Percentiles rank a stretch among this genome's conserved stretches.
These are phyloP conservation scores for Neoscytalidium dimidiatum DNA, from an alignment of 2,329 filamentous ascomycete species.

Conservation along the genomic window DNA sequence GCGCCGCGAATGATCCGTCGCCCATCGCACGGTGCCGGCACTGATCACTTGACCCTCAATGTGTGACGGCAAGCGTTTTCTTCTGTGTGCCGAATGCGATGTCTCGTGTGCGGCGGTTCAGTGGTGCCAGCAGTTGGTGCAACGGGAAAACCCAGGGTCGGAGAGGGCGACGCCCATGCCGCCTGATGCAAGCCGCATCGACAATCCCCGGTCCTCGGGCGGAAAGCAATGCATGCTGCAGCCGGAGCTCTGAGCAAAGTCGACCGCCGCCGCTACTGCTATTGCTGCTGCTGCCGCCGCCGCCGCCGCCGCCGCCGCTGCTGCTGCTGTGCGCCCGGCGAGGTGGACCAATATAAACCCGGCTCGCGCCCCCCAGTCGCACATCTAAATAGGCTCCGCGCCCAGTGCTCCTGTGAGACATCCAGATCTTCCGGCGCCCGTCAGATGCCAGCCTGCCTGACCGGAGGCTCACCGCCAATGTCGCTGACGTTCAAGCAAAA, in stretches of 20 bases:
- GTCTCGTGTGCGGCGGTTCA: slow-evolving; percentile 14
- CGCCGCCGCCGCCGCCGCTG: too few species aligned
- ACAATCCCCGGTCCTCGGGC: slow-evolving; percentile 17
- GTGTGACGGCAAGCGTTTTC: slow-evolving; percentile 18
- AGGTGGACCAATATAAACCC: slow-evolving; percentile 18
- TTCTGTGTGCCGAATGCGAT: slow-evolving; percentile 19
- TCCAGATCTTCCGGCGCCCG: slow-evolving; percentile 18
- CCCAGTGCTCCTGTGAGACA: slow-evolving; percentile 15
- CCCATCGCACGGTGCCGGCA: slow-evolving; percentile 18
- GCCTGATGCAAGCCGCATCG: slow-evolving; percentile 13
- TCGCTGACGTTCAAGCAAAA: slow-evolving; percentile 3
- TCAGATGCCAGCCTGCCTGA: slow-evolving; percentile 15
- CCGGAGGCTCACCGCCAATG: slow-evolving; percentile 15
- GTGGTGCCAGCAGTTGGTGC: slow-evolving; percentile 17
- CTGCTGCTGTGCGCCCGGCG: slow-evolving; percentile 14
- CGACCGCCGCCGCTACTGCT: too few species aligned
- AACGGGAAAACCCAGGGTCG: slow-evolving; percentile 4
- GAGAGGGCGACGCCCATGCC: neutral
- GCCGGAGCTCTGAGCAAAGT: slow-evolving; percentile 2
- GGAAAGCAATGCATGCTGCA: slow-evolving; percentile 13
- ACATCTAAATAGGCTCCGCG: slow-evolving; percentile 16
- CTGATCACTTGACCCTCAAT: slow-evolving; percentile 18
- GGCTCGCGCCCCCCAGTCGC: slow-evolving; percentile 11
- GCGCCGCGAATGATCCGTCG: slow-evolving; percentile 18
- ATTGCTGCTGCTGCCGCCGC: too few species aligned